Evolutionary conservation across 805 yeast species (phyloP), one percentile per base, ranked within the genome.

Genomic region (Cyberlindnera xylosilytica): DNA sequence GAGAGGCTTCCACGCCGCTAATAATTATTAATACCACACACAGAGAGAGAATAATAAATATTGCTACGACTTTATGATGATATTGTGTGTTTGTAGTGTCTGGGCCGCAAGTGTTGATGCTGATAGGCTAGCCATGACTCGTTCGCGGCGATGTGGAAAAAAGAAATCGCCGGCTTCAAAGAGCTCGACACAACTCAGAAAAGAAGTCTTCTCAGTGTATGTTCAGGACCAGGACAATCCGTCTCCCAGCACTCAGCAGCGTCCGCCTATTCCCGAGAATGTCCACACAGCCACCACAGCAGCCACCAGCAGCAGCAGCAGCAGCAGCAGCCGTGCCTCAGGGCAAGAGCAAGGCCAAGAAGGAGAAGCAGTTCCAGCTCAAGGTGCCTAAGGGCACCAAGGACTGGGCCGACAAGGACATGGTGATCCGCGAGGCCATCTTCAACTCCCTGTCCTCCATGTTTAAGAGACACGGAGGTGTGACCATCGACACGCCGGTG

Each of bases 391-490:
- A 93, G 64, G 99, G 99, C 51, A 81, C 98, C 54, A 90, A 89
- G 65, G 99, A 93, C 65, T 93, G 99, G 99, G 87, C 96, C 50
- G 99, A 93, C 57, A 84, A 85, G 63, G 99, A 93, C 63, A 93
- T 93, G 98, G 85, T 89, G 30, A 79, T 93, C 53, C 81, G 99
- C 65, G 91, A 87, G 56, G 93, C 86, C 30, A 77, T 93, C 47
- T 93, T 93, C 64, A 69, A 72, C 39, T 76, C 88, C 9, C 67
- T 93, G 47, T 78, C 90, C 13, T 57, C 69, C 2, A 66, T 93
- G 38, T 93, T 93, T 76, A 85, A 89, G 65, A 83, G 89, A 56
- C 99, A 93, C 65, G 99, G 99, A 49, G 99, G 95, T 66, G 96
- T 89, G 26, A 91, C 99, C 32, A 88, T 93, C 51, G 99, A 93